phyloP scores from a whole-genome alignment of 129 eudicot genomes.

The Solidago caesia region DNA sequence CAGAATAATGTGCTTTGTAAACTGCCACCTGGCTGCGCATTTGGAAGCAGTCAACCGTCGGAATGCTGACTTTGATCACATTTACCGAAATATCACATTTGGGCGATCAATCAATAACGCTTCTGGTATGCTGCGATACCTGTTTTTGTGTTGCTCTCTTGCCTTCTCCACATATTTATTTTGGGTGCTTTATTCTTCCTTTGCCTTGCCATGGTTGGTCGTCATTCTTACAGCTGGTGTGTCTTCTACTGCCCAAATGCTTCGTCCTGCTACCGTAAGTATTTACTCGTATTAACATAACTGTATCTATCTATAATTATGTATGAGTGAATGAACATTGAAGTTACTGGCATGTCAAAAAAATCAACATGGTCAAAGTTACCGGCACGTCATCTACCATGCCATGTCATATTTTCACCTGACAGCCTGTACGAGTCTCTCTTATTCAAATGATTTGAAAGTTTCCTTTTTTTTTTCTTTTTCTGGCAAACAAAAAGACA shows the following conservation, averaged over 20 bases:
- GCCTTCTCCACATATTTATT: constrained; percentile 68
- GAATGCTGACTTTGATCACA: constrained; percentile 95
- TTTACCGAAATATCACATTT: constrained; percentile 65
- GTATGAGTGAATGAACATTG: background rate
- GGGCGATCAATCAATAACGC: constrained; percentile 63
- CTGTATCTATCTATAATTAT: background rate
- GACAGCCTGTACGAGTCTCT: too few species aligned
- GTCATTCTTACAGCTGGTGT: constrained; percentile 84
- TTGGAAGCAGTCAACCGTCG: constrained; percentile 90
- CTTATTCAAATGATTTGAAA: too few species aligned
- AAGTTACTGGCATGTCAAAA: background rate
- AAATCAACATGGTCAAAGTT: too few species aligned
- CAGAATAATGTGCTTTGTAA: constrained; percentile 81
- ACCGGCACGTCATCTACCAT: too few species aligned
- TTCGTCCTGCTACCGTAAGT: constrained; percentile 69
- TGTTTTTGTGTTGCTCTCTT: constrained; percentile 75
- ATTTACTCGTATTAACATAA: background rate
- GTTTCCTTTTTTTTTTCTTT: too few species aligned
- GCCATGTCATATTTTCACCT: too few species aligned
- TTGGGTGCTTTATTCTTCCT: constrained; percentile 74
- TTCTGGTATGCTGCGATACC: constrained; percentile 82
- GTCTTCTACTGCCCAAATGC: constrained; percentile 70
- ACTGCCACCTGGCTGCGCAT: constrained; percentile 98
- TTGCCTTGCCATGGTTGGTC: constrained; percentile 62
- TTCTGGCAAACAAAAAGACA: background rate